These are phyloP conservation scores for Cladosporium velox DNA, from an alignment of 2,329 filamentous ascomycete species.

Conservation along the genomic window DNA sequence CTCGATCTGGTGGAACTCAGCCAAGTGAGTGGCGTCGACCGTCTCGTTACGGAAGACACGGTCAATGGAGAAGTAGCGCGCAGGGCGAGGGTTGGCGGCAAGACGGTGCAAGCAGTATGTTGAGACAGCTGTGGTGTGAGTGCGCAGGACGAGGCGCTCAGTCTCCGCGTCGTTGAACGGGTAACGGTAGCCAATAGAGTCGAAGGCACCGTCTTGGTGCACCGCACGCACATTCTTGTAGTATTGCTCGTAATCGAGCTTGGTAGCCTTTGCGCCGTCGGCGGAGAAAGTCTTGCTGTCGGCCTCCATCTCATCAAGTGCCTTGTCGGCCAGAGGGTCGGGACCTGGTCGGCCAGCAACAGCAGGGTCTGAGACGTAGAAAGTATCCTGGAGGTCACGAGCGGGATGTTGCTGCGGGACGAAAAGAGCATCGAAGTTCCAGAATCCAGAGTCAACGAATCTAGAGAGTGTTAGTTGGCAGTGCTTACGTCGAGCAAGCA, in stretches of 20 bases:
- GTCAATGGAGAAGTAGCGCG: conserved; percentile 98
- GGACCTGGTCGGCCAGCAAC: conserved; percentile 67
- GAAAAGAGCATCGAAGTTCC: conserved; percentile 97
- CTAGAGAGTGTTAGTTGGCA: conserved; percentile 36
- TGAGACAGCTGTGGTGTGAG: conserved; percentile 91
- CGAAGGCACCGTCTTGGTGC: conserved; percentile 88
- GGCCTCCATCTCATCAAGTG: conserved; percentile 52
- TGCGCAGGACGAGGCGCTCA: conserved; percentile 83
- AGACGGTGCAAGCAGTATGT: conserved; percentile 90
- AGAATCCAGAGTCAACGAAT: conserved; percentile 96
- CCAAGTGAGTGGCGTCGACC: conserved; percentile 93
- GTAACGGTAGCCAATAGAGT: conserved; percentile 94
- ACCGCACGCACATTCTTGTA: conserved; percentile 85
- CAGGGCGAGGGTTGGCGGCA: conserved; percentile 77
- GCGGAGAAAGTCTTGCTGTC: conserved; percentile 56
- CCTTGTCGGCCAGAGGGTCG: conserved; percentile 53
- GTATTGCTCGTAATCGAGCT: conserved; percentile 75
- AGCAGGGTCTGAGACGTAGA: conserved; percentile 92
- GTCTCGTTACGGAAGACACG: conserved; percentile 97
- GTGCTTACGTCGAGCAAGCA: too few species aligned
- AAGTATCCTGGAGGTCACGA: conserved; percentile 95
- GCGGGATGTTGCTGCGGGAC: conserved; percentile 97
- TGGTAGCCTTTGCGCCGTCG: conserved; percentile 34
- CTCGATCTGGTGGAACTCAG: conserved; percentile 98
- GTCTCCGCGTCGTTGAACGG: conserved; percentile 89